Conservation (phyloP, 2,329 filamentous ascomycete species). For the Geosmithia putterillii region DNA sequence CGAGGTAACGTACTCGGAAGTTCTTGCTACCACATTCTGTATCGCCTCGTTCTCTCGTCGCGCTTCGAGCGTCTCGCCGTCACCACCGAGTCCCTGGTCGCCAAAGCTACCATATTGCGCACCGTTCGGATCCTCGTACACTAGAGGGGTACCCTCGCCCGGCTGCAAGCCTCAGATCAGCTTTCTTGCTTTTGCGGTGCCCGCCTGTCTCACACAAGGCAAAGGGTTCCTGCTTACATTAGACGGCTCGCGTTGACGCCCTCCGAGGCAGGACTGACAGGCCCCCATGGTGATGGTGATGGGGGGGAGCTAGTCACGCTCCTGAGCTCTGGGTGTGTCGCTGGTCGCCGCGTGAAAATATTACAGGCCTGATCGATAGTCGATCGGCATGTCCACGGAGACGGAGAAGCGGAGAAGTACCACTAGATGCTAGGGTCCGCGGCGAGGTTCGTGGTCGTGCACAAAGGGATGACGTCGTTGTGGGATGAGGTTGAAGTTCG, state of each 20-base stretch:
- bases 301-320: background rate
- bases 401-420: background rate
- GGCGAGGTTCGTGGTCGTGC: background rate
- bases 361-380: background rate
- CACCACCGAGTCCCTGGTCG: conserved; percentile 38
- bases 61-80: conserved; percentile 48
- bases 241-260: conserved; percentile 33
- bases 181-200: conserved; percentile 1
- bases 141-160: conserved; percentile 44
- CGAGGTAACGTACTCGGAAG: conserved; percentile 41
- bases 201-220: background rate
- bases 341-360: background rate
- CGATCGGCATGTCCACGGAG: background rate
- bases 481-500: background rate
- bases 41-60: conserved; percentile 53
- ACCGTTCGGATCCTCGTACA: conserved; percentile 48
- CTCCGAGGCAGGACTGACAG: conserved; percentile 49
- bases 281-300: conserved; percentile 41
- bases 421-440: background rate
- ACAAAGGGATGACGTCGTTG: background rate
- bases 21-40: conserved; percentile 50
- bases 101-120: conserved; percentile 52
- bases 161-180: conserved; percentile 11
- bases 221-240: conserved; percentile 29
- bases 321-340: background rate